A percentile compares a stretch with the other conserved stretches of the same genome.
phyloP scores from a whole-genome alignment of 306 rosid genomes.

The Begonia fuchsioides region DNA sequence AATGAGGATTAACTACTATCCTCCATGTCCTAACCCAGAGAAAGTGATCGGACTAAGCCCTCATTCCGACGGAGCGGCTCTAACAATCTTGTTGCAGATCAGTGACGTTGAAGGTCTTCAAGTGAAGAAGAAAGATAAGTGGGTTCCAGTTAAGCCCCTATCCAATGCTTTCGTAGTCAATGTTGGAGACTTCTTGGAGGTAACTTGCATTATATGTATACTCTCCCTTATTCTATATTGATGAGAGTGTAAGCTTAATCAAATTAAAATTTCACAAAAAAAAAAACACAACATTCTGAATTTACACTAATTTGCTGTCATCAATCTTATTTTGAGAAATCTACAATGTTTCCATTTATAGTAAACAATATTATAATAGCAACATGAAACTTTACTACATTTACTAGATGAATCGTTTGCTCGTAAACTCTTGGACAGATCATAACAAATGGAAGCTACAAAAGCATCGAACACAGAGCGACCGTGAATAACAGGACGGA shows the following conservation, averaged over 20 bases:
- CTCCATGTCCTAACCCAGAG: slow-evolving; percentile 27
- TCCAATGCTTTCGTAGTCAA: slow-evolving; percentile 17
- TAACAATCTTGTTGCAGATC: slow-evolving; percentile 21
- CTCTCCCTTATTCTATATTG: neutral
- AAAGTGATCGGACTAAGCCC: slow-evolving; percentile 15
- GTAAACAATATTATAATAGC: too few relatives aligned
- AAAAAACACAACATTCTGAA: too few relatives aligned
- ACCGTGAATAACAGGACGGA: slow-evolving; percentile 23
- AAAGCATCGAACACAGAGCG: slow-evolving; percentile 32
- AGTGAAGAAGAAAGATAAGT: slow-evolving; percentile 13
- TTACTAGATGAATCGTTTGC: neutral
- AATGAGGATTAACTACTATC: slow-evolving; percentile 28
- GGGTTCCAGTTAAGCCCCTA: slow-evolving; percentile 18
- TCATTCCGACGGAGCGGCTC: slow-evolving; percentile 13
- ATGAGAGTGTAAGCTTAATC: neutral
- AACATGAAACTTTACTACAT: too few relatives aligned
- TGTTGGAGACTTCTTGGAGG: slow-evolving; percentile 25
- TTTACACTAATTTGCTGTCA: too few relatives aligned
- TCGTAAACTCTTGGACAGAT: slow-evolving; percentile 18
- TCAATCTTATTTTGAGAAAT: too few relatives aligned
- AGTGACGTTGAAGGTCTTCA: slow-evolving; percentile 24
- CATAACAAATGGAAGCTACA: slow-evolving; percentile 35
- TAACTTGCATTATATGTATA: neutral
- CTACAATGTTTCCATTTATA: too few relatives aligned
- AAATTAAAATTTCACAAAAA: too few relatives aligned